phyloP scores from a whole-genome alignment of 2,329 filamentous ascomycete species.

The Xenosphaeropsis pyriputrescens region DNA sequence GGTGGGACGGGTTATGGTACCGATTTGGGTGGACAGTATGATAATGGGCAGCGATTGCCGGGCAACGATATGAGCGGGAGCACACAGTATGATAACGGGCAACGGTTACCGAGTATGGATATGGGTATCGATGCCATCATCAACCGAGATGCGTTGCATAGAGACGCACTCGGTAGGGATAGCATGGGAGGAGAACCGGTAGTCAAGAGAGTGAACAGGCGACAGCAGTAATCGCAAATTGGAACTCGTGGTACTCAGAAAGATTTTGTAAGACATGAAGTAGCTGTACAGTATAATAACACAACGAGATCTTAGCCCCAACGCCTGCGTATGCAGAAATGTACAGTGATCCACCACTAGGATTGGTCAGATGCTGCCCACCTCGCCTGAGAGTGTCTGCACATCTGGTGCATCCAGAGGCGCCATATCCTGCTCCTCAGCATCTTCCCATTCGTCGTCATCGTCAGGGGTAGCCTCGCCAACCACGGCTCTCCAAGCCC shows the following conservation, averaged over 20 bases:
- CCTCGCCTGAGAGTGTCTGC: too few relatives aligned
- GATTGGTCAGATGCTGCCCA: too few relatives aligned
- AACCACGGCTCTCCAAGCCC: slow-evolving; percentile 58
- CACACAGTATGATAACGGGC: background rate
- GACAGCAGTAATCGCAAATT: slow-evolving; percentile 1
- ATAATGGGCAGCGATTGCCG: too few relatives aligned
- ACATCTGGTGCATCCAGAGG: too few relatives aligned
- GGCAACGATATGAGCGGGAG: too few relatives aligned
- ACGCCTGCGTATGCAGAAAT: too few relatives aligned
- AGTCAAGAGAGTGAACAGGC: slow-evolving; percentile 1
- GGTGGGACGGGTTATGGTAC: too few relatives aligned
- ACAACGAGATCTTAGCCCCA: too few relatives aligned
- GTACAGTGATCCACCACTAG: too few relatives aligned
- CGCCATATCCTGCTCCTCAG: slow-evolving; percentile 21
- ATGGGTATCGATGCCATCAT: slow-evolving; percentile 48
- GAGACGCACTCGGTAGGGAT: background rate
- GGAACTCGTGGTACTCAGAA: background rate
- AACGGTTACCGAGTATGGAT: slow-evolving; percentile 36
- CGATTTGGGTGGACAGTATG: too few relatives aligned
- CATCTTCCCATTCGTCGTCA: slow-evolving; percentile 41
- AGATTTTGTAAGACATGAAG: too few relatives aligned
- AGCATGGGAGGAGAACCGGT: background rate
- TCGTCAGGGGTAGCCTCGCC: slow-evolving; percentile 41
- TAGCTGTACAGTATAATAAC: too few relatives aligned
- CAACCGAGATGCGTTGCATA: slow-evolving; percentile 24